Evolutionary conservation across 768 basidiomycete species (phyloP), one percentile per base, ranked within the genome.

Genomic region (Hygrophoropsis aurantiaca): DNA sequence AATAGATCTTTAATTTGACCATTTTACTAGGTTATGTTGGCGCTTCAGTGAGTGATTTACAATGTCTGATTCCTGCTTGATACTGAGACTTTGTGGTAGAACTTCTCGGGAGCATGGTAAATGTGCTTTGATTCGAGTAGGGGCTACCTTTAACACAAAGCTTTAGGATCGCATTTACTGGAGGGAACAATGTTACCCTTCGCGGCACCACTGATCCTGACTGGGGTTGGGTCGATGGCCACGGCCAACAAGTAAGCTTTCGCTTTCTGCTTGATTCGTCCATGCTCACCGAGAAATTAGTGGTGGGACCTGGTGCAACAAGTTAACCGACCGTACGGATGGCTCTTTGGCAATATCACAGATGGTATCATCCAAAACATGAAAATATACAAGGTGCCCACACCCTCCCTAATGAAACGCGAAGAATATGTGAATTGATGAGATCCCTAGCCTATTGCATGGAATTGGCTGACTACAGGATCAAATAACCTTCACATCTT

Each of bases 211-310:
- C 58, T 10, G 76, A 84, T 50, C 75, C 79, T 0, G 49, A 78
- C 3, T 80, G 79, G 78, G 82, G 82, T n/a, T 84, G 81, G 81
- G 73, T 85, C 0, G 75, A 83, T 52, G 78, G 69, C 2, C 75
- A 84, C 42, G 82, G 82, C 1, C 79, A 82, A 64, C 70, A 70
- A 25, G 77, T 75, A 46, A 41, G 66, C 59, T 27, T 15, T 30
- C 7, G 13, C 11, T 23, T 16, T 43, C 26, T 33, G 24, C 16
- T 30, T 3, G 2, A 2, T 40, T 32, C 13, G n/a, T 42, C 24
- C 10, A 9, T 23, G 18, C 27, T 30, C 15, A 15, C 19, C 25
- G 26, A 23, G 23, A 7, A 25, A 33, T 33, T 35, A 82, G 79
- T 84, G 82, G 81, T 82, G 82, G 80, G 73, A 81, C 53, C 67